phyloP scores from a whole-genome alignment of 2,329 filamentous ascomycete genomes.

The Davidsoniella neocaledoniae region DNA sequence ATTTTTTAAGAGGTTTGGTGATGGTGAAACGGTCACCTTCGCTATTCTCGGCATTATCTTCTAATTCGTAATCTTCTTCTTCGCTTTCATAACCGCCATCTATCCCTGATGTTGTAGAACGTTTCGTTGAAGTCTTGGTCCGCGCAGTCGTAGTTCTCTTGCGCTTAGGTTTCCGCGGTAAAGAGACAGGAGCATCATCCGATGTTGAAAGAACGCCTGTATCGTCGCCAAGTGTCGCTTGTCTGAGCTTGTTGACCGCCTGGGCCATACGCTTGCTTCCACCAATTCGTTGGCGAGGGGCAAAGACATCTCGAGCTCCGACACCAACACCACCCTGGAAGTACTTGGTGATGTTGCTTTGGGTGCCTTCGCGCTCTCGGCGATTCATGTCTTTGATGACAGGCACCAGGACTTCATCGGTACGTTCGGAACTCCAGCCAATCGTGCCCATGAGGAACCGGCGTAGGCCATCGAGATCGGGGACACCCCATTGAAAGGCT shows the following conservation, averaged over 20 bases:
- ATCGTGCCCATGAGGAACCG: constrained; percentile 80
- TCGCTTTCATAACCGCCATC: neutral
- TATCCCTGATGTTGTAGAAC: neutral
- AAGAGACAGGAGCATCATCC: neutral
- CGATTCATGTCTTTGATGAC: constrained; percentile 93
- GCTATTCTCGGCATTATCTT: neutral
- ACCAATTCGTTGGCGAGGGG: constrained; percentile 46
- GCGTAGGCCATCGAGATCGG: constrained; percentile 72
- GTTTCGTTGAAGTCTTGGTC: neutral
- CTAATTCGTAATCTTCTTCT: neutral
- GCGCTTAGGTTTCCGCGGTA: neutral
- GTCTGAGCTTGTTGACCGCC: constrained; percentile 50
- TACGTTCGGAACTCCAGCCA: constrained; percentile 80
- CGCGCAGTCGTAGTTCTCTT: neutral
- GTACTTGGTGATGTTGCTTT: constrained; percentile 88
- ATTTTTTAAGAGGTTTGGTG: too few relatives aligned
- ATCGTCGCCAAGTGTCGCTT: constrained; percentile 6
- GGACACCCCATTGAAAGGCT: constrained; percentile 86
- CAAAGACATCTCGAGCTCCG: constrained; percentile 51
- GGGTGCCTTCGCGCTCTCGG: constrained; percentile 74
- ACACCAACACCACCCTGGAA: constrained; percentile 61
- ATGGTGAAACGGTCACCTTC: too few relatives aligned
- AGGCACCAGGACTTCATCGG: constrained; percentile 87
- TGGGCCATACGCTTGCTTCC: constrained; percentile 60
- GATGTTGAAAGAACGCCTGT: neutral